Conservation (phyloP, 2,329 filamentous ascomycete species). For the Simplicillium aogashimaense region DNA sequence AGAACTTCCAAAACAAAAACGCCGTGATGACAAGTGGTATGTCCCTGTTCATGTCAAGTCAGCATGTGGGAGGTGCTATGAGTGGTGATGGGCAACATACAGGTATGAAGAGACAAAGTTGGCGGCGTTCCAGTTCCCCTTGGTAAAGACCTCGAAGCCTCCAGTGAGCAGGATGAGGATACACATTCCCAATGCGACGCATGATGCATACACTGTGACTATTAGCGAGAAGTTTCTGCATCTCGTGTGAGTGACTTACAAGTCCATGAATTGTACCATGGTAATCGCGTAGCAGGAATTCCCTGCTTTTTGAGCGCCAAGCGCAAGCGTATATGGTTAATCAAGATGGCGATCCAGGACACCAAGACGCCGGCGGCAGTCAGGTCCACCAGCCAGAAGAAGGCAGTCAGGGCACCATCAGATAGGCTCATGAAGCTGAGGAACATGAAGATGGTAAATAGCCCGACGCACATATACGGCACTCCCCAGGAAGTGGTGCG, state of each 20-base stretch:
- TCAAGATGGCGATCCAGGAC: conserved; percentile 50
- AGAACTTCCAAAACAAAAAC: conserved; percentile 55
- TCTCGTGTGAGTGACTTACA: conserved; percentile 28
- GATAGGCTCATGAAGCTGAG: conserved; percentile 49
- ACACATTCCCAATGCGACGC: conserved; percentile 47
- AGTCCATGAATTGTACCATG: conserved; percentile 56
- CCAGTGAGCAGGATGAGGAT: conserved; percentile 59
- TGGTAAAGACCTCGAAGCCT: conserved; percentile 55
- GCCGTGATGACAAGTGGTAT: conserved; percentile 47
- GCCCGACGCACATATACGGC: conserved; percentile 47
- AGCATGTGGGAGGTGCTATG: conserved; percentile 7
- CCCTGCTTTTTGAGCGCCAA: conserved; percentile 44
- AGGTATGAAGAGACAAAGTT: conserved; percentile 53
- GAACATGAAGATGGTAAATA: conserved; percentile 43
- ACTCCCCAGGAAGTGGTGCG: conserved; percentile 52
- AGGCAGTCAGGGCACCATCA: conserved; percentile 49
- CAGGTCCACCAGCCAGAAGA: conserved; percentile 54
- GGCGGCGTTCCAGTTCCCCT: conserved; percentile 46
- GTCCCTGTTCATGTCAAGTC: conserved; percentile 30
- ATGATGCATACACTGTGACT: conserved; percentile 47
- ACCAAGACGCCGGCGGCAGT: conserved; percentile 54
- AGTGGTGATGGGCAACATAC: conserved; percentile 27
- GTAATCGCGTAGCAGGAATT: conserved; percentile 38
- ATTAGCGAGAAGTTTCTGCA: too few species aligned
- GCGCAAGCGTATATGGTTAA: conserved; percentile 49